Conservation (phyloP, 805 yeast species). For the Candida verbasci region DNA sequence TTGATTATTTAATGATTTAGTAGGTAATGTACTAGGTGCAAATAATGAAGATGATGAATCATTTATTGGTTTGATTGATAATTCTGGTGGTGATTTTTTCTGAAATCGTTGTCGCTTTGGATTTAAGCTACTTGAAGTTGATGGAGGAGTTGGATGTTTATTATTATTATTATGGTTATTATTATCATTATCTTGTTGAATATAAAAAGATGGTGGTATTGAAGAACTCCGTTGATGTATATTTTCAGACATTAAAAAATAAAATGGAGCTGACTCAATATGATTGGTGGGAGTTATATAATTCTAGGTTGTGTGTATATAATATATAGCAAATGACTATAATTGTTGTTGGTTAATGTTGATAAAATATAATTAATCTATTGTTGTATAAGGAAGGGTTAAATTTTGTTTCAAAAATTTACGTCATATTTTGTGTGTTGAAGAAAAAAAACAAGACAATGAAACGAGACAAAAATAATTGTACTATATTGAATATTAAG, state of each 20-base stretch:
- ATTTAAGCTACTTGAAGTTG: not conserved
- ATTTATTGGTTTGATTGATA: not conserved
- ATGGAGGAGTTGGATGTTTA: not conserved
- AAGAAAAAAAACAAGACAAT: no score
- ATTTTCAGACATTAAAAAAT: not conserved
- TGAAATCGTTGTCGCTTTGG: slow-evolving; percentile 1
- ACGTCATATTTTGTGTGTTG: no score
- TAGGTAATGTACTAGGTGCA: slow-evolving; percentile 5
- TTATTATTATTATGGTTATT: not conserved
- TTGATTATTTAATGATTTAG: not conserved
- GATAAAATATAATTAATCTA: no score
- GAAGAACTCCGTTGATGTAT: not conserved
- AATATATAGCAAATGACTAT: no score
- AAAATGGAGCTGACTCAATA: no score
- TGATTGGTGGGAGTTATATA: no score
- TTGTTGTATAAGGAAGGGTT: no score
- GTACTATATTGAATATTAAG: no score
- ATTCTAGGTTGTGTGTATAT: no score
- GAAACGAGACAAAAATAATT: no score
- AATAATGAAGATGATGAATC: slow-evolving; percentile 1
- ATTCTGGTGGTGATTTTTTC: not conserved
- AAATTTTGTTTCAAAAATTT: no score
- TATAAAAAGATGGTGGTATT: not conserved
- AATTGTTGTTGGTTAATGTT: no score
- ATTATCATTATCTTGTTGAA: not conserved